Evolutionary conservation across 805 yeast species (phyloP).

Genomic region (Saccharomycopsis capsularis): DNA sequence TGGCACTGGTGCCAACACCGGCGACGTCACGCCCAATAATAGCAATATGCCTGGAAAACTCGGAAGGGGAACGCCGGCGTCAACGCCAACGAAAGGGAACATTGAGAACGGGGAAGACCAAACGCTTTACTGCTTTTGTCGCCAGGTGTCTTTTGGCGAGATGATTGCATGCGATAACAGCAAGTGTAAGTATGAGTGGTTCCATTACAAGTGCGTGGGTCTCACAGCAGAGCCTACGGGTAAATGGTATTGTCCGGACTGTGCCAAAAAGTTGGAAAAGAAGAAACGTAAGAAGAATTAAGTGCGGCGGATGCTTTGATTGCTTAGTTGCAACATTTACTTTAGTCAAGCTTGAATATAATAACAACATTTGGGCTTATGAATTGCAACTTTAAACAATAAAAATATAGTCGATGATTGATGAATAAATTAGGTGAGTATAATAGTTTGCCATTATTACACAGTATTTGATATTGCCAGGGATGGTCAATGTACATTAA

Average conservation of each 20-base stretch:
- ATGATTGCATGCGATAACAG: constrained; percentile 96
- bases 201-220: constrained; percentile 90
- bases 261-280: constrained; percentile 39
- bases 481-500: too few relatives aligned
- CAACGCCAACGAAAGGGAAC: constrained; percentile 7
- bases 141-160: constrained; percentile 87
- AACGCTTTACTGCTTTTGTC: constrained; percentile 65
- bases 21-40: constrained; percentile 4
- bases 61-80: constrained; percentile 1
- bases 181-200: constrained; percentile 43
- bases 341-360: too few relatives aligned
- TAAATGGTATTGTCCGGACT: constrained; percentile 91
- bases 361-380: too few relatives aligned
- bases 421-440: too few relatives aligned
- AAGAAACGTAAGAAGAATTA: constrained; percentile 26
- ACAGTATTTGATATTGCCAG: too few relatives aligned
- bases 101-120: constrained; percentile 18
- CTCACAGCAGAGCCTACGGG: constrained; percentile 83
- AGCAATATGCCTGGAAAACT: constrained; percentile 5
- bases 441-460: too few relatives aligned
- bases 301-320: neutral
- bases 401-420: too few relatives aligned
- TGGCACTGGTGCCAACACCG: neutral
- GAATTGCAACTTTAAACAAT: too few relatives aligned
- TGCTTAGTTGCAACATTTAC: neutral